A percentile compares a stretch with the other conserved stretches of the same genome.
Conservation (phyloP, 768 basidiomycete species). For the Mycena rebaudengoi region DNA sequence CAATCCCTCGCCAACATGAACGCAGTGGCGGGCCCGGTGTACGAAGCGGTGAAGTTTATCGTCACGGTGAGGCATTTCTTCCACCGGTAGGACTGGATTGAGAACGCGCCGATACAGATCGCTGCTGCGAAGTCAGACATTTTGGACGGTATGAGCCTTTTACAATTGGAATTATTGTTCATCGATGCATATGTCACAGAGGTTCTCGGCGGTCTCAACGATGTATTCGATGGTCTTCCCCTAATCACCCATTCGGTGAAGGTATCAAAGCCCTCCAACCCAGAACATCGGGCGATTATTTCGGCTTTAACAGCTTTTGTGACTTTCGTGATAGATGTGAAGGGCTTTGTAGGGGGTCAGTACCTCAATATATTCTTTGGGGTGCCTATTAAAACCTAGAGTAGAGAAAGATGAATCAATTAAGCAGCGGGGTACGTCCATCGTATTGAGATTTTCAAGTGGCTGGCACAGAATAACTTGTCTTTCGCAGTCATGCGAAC, state of each 20-base stretch:
- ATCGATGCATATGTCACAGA: background rate
- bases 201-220: constrained; percentile 8
- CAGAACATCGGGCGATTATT: constrained; percentile 5
- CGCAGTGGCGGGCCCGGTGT: background rate
- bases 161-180: background rate
- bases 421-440: background rate
- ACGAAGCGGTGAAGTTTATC: constrained; percentile 2
- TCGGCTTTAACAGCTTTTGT: constrained; percentile 6
- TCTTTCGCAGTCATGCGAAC: constrained; percentile 9
- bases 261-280: background rate
- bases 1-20: background rate
- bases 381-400: background rate
- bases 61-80: constrained; percentile 1
- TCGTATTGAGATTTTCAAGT: background rate
- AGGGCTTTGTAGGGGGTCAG: background rate
- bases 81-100: background rate
- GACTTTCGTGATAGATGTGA: background rate
- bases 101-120: background rate
- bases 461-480: background rate
- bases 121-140: constrained; percentile 8
- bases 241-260: background rate
- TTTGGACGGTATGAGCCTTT: constrained; percentile 1
- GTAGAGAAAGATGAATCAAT: constrained; percentile 1
- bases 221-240: constrained; percentile 5
- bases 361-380: background rate